phyloP scores from a whole-genome alignment of 169 alveolate genomes.

The Cryptosporidium andersoni region DNA sequence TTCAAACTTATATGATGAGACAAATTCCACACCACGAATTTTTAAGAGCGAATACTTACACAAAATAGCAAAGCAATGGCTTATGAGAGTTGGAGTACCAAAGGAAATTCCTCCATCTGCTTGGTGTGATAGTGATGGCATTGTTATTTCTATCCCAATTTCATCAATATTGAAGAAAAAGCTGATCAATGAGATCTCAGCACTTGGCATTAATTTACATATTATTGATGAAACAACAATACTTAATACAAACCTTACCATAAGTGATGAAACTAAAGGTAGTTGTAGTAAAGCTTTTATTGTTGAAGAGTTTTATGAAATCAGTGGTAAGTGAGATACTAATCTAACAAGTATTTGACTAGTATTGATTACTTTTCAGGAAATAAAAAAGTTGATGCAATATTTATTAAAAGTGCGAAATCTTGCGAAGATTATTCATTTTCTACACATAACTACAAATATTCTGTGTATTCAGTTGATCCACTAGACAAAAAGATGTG shows the following conservation, averaged over 20 bases:
- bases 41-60: constrained; percentile 21
- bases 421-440: constrained; percentile 9
- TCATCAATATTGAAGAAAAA: constrained; percentile 16
- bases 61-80: constrained; percentile 49
- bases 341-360: not conserved
- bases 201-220: constrained; percentile 11
- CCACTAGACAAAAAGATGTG: constrained; percentile 49
- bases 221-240: not conserved
- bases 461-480: constrained; percentile 45
- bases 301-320: constrained; percentile 46
- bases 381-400: constrained; percentile 30
- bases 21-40: too few relatives aligned
- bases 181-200: constrained; percentile 16
- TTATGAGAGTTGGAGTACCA: constrained; percentile 48
- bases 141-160: constrained; percentile 43
- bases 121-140: constrained; percentile 56
- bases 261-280: constrained; percentile 9
- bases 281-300: constrained; percentile 36
- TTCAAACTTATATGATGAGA: not conserved
- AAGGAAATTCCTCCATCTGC: constrained; percentile 69
- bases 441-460: constrained; percentile 34
- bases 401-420: constrained; percentile 4
- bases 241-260: not conserved
- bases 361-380: not conserved
- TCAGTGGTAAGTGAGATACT: constrained; percentile 44